Evolutionary conservation across 352 stramenopile genomes (phyloP), one percentile per base, ranked within the genome.

Genomic region (Globisporangium ultimum): DNA sequence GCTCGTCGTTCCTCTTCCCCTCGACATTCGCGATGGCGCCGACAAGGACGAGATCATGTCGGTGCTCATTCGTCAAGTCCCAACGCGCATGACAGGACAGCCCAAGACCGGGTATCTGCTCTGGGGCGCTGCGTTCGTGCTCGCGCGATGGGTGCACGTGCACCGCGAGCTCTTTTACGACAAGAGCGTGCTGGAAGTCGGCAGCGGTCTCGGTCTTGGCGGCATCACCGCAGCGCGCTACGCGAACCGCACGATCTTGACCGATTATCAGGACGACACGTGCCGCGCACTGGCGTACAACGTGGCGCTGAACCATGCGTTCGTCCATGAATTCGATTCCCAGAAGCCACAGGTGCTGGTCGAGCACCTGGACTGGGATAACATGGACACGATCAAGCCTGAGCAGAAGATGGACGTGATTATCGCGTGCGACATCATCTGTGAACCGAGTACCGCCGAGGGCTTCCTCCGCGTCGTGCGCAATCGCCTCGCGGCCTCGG

Each of bases 361-460:
- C 32, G 69, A 80, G 32, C 63, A 74, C 49, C 64, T 95, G 42
- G 82, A 95, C 66, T 95, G 86, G 86, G 84, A 95, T 60, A 53
- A 73, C 32, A 68, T 84, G 15, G 77, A 88, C 60, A 89, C 70
- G 42, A 87, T 91, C 55, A 66, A 84, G 41, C 61, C 61, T 28
- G 66, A 70, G 52, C 63, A 70, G 14, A 88, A 84, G 52, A 70
- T 91, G n/a, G 75, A 95, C 58, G 69, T 93, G 8, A 72, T 95
- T 18, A 91, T 95, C 53, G 86, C 79, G 12, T 90, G 84, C 54
- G 86, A 95, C 56, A 93, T 95, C 64, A 95, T 95, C 51, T 95
- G 86, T 62, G 86, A 95, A 47, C 80, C 86, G 2, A 89, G 76
- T 64, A 95, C 86, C 4, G 86, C 86, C 22, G 86, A 95, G 66